A percentile compares a stretch with the other conserved stretches of the same genome.
phyloP scores from a whole-genome alignment of 2,329 filamentous ascomycete genomes.

The Torrubiellomyces zombiae region DNA sequence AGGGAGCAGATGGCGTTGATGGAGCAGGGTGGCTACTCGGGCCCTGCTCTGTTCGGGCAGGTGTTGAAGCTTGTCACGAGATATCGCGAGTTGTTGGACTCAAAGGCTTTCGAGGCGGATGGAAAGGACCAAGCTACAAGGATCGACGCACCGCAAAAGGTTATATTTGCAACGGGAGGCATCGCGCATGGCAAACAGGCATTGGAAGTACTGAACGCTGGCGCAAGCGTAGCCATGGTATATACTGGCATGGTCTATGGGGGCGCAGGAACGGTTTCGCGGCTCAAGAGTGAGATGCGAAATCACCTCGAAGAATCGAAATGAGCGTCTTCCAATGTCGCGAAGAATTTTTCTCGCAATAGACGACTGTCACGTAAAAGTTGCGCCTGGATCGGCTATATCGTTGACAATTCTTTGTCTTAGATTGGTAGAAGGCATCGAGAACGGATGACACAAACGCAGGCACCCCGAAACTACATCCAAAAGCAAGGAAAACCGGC shows the following conservation, averaged over 20 bases:
- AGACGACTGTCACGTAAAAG: too few relatives aligned
- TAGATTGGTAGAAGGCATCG: too few relatives aligned
- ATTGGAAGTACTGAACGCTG: slow-evolving; percentile 65
- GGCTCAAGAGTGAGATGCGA: slow-evolving; percentile 48
- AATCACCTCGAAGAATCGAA: slow-evolving; percentile 8
- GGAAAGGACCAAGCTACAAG: too few relatives aligned
- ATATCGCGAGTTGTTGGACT: slow-evolving; percentile 57
- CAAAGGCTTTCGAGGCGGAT: slow-evolving; percentile 18
- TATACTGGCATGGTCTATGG: slow-evolving; percentile 63
- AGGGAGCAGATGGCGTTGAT: slow-evolving; percentile 51
- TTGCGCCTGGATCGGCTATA: too few relatives aligned
- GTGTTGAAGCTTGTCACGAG: slow-evolving; percentile 64
- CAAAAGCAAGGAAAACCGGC: too few relatives aligned
- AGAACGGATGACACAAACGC: too few relatives aligned
- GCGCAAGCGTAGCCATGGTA: slow-evolving; percentile 78
- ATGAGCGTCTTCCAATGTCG: too few relatives aligned
- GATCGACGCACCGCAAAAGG: slow-evolving; percentile 53
- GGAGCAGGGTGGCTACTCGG: slow-evolving; percentile 80
- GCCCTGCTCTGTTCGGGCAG: slow-evolving; percentile 71
- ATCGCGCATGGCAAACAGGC: slow-evolving; percentile 82
- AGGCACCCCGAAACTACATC: too few relatives aligned
- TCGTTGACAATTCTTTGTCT: too few relatives aligned
- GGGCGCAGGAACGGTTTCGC: slow-evolving; percentile 45
- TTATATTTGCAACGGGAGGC: slow-evolving; percentile 86
- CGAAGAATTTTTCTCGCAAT: too few relatives aligned